Evolutionary conservation across 306 rosid genomes (phyloP).

Genomic region (Quercus ilex): DNA sequence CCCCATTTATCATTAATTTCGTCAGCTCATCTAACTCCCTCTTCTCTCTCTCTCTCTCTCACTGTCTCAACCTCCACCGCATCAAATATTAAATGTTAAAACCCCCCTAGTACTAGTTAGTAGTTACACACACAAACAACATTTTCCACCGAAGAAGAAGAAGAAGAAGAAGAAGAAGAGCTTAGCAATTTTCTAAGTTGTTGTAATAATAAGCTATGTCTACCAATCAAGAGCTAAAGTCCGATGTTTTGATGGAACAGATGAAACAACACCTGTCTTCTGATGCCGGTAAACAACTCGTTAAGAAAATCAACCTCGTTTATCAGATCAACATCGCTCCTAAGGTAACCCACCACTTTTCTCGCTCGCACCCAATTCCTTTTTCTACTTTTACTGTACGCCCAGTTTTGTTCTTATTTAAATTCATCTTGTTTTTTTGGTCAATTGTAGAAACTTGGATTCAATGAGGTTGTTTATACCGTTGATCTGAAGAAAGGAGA

Average conservation of each 20-base stretch:
- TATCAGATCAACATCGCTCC: conserved; percentile 87
- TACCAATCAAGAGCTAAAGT: conserved; percentile 39
- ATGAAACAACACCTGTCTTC: conserved; percentile 75
- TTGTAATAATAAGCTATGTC: conserved; percentile 29
- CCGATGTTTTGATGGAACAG: conserved; percentile 64
- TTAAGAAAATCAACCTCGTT: conserved; percentile 59
- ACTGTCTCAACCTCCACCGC: too few species aligned
- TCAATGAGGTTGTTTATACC: conserved; percentile 61
- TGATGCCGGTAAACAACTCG: conserved; percentile 65
- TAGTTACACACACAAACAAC: too few species aligned
- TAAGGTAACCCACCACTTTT: conserved; percentile 43
- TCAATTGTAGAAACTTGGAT: conserved; percentile 68
- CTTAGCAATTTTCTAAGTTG: not conserved
- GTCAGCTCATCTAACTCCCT: too few species aligned
- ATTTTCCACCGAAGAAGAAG: not conserved
- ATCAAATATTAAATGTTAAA: too few species aligned
- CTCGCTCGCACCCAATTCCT: not conserved
- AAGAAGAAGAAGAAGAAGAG: not conserved
- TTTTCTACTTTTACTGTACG: not conserved
- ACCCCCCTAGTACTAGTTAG: too few species aligned
- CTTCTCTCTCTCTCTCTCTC: too few species aligned
- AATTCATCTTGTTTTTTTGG: not conserved
- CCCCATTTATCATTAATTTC: too few species aligned
- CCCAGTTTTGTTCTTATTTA: not conserved
- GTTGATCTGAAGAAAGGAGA: conserved; percentile 92